Base-by-base conservation (phyloP, 2,329 filamentous ascomycete species). In the Colletotrichum simmondsii region DNA sequence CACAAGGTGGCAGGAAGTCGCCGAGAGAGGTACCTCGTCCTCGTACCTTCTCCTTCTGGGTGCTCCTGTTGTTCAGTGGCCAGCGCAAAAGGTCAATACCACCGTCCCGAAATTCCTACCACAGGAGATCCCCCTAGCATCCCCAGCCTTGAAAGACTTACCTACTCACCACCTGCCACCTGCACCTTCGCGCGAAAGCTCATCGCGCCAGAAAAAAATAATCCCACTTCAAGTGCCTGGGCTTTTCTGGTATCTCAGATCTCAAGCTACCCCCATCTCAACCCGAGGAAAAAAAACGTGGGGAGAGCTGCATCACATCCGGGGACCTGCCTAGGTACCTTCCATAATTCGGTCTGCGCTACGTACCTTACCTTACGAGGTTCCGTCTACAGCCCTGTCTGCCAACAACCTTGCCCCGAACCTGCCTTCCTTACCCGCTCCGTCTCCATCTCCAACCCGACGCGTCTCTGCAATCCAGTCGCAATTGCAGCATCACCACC, bases 381-480 rank as follows among this genome's bases (percentile, higher is more conserved):
- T 26, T 42, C 49, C 52, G 56, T 49, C 64, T 62, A 49, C 66
- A 72, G 70, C 70, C 56, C 56, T 71, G 46, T 49, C 42, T 35
- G 54, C 60, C 30, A 61, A 26, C 67, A 71, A 71, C 60, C 71
- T 61, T 63, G 37, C 64, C 37, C 54, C 37, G 37, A 35, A 28
- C 58, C 46, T 42, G 22, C 64, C 54, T 26, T n/a, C 30, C 52
- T 53, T 53, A 46, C 59, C 46, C 16, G 37, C 16, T 42, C 37
- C 56, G 37, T 56, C 69, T 59, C 57, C 42, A 61, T 71, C 72
- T 65, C 64, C 69, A 68, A 69, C 59, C 59, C 24, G 62, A 74
- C 72, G 72, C 72, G 72, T 73, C 64, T 68, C 61, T 32, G 64
- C 46, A 72, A 62, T 65, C 59, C 65, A 46, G 60, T 68, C 61